Conservation (phyloP, 2,329 filamentous ascomycete species). For the Dactylonectria macrodidyma region DNA sequence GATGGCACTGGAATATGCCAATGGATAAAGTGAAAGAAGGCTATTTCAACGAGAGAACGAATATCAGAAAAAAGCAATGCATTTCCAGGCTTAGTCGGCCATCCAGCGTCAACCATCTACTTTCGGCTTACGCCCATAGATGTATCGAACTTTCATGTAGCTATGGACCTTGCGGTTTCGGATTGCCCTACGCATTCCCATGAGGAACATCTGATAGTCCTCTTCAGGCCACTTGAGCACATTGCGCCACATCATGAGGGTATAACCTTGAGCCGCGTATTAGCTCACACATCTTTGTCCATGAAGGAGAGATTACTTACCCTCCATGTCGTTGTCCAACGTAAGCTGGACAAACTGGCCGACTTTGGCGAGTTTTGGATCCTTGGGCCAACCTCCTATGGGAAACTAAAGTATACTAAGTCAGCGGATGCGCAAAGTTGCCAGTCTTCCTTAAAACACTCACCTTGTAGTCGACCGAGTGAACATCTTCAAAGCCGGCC, state of each 20-base stretch:
- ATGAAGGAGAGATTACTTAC: neutral
- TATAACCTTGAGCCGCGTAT: conserved; percentile 30
- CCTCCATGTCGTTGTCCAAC: neutral
- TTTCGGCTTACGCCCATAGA: conserved; percentile 38
- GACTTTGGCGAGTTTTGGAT: conserved; percentile 29
- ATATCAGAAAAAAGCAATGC: too few species aligned
- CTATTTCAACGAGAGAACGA: too few species aligned
- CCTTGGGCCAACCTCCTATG: conserved; percentile 26
- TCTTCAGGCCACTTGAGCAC: conserved; percentile 41
- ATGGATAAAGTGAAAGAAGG: too few species aligned
- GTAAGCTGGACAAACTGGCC: conserved; percentile 22
- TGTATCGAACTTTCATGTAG: conserved; percentile 41
- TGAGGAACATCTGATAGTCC: conserved; percentile 40
- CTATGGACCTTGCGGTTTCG: conserved; percentile 35
- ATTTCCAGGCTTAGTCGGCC: neutral
- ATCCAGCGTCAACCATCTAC: neutral
- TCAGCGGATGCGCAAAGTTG: neutral
- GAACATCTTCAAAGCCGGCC: conserved; percentile 40
- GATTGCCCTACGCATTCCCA: conserved; percentile 37
- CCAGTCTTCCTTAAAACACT: neutral
- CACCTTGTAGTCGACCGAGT: conserved; percentile 39
- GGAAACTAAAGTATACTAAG: conserved; percentile 3
- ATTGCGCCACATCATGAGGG: conserved; percentile 37
- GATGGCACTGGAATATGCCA: too few species aligned
- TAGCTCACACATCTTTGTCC: too few species aligned